Conservation (phyloP, 352 stramenopile species). For the Phytophthora palmivora region DNA sequence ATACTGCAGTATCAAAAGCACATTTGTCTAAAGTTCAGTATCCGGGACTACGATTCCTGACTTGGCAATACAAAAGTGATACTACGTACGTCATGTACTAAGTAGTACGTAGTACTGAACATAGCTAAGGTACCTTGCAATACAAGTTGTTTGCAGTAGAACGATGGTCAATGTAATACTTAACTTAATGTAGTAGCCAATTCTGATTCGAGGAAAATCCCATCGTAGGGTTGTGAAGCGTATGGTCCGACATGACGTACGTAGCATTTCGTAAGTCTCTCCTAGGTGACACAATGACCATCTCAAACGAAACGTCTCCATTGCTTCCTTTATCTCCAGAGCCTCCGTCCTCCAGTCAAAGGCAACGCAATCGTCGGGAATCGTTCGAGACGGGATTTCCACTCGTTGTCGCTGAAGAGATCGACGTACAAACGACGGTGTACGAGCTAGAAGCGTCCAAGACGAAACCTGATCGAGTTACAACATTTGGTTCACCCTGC, state of each 20-base stretch:
- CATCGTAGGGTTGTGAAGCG: conserved; percentile 20
- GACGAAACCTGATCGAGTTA: background rate
- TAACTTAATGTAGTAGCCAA: background rate
- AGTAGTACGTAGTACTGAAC: no score
- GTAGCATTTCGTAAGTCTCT: conserved; percentile 6
- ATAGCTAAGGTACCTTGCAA: no score
- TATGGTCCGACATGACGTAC: conserved; percentile 33
- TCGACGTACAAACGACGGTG: conserved; percentile 22
- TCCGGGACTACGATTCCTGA: background rate
- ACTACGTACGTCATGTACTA: no score
- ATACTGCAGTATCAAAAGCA: conserved; percentile 10
- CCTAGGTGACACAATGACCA: conserved; percentile 14
- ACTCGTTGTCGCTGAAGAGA: conserved; percentile 33
- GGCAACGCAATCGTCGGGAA: conserved; percentile 25
- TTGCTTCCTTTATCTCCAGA: conserved; percentile 28
- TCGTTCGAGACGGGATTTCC: conserved; percentile 49
- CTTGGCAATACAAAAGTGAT: no score
- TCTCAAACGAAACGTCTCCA: conserved; percentile 31
- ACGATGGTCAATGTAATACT: no score
- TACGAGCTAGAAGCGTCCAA: conserved; percentile 3
- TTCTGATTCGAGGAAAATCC: conserved; percentile 27
- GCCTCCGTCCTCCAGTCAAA: conserved; percentile 16
- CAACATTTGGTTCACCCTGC: conserved; percentile 18
- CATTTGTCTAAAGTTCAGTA: conserved; percentile 1
- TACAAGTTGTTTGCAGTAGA: no score